Base-by-base conservation (phyloP, 441 rosid genomes). In the Pelargonium myrrhifolium region DNA sequence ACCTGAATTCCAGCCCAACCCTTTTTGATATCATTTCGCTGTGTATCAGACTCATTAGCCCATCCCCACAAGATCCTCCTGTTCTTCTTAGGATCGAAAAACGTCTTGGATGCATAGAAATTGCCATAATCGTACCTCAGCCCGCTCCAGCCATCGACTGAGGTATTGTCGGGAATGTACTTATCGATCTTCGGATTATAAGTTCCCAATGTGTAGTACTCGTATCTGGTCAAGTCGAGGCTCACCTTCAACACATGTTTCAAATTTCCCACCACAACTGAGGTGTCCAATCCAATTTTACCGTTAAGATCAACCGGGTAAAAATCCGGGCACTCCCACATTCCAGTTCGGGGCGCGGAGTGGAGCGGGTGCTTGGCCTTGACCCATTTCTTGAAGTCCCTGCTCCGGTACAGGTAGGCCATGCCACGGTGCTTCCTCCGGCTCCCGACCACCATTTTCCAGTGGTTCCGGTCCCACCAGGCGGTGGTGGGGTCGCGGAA, bases 1-100 rank as follows among this genome's bases (percentile, higher is more conserved):
- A 89, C 91, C 88, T 86, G 91, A 72, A 93, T 64, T 26, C 96
- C 95, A 1, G 98, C 89, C 98, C 98, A 93, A 5, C 96, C 96
- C 71, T 93, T 93, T 0, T 2, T 0, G 0, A 55, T 68, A 56
- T 91, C 90, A 61, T 79, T 81, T 0, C 20, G 0, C 6, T 7
- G 17, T 0, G 85, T 3, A 70, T 93, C 97, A 0, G 99, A 91
- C 40, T 93, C 99, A 62, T 91, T 91, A 15, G 85, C 84, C 99
- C 99, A 94, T 71, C 96, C 96, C 92, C 89, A 89, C 22, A 91
- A 65, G 40, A 91, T 62, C 74, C 99, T 81, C 66, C 97, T 74
- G 3, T 80, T 72, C 71, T 77, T 88, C 5, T 26, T 67, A n/a
- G 79, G 69, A 63, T 93, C 97, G 47, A 79, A 91, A 72, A 93